A percentile compares a stretch with the other conserved stretches of the same genome.
phyloP scores from a whole-genome alignment of 345 rosid genomes.

The Fremontodendron californicum region DNA sequence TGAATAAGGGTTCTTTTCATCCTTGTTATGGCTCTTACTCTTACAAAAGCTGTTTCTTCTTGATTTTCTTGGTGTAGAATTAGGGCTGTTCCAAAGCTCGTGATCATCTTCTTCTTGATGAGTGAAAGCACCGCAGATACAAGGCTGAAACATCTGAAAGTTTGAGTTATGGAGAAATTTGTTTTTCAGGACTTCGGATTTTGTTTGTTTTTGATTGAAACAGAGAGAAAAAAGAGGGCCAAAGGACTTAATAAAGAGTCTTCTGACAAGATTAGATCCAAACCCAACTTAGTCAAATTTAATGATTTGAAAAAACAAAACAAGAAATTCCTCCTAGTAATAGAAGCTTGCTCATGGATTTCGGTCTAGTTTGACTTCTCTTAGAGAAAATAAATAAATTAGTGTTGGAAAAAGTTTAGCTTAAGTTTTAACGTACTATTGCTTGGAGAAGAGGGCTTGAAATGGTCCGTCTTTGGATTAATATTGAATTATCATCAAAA shows the following conservation, averaged over 20 bases:
- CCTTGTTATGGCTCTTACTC: conserved; percentile 1
- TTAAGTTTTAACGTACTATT: background rate
- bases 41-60: conserved; percentile 20
- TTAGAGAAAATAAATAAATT: background rate
- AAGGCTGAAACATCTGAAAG: conserved; percentile 29
- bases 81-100: conserved; percentile 13
- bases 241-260: background rate
- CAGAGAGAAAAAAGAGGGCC: background rate
- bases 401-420: background rate
- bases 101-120: conserved; percentile 24
- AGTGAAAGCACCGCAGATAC: conserved; percentile 32
- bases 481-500: background rate
- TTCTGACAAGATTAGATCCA: background rate
- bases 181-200: background rate
- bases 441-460: background rate
- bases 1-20: conserved; percentile 55
- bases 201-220: no score
- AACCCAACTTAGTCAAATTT: background rate
- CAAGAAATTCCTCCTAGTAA: background rate
- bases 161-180: background rate
- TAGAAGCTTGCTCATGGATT: conserved; percentile 11
- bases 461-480: conserved; percentile 2
- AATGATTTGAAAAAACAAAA: background rate
- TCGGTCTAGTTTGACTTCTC: conserved; percentile 4
- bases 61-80: conserved; percentile 26